Evolutionary conservation across 2,329 filamentous ascomycete genomes (phyloP), one percentile per base, ranked within the genome.

Genomic region (Aspergillus fischeri): DNA sequence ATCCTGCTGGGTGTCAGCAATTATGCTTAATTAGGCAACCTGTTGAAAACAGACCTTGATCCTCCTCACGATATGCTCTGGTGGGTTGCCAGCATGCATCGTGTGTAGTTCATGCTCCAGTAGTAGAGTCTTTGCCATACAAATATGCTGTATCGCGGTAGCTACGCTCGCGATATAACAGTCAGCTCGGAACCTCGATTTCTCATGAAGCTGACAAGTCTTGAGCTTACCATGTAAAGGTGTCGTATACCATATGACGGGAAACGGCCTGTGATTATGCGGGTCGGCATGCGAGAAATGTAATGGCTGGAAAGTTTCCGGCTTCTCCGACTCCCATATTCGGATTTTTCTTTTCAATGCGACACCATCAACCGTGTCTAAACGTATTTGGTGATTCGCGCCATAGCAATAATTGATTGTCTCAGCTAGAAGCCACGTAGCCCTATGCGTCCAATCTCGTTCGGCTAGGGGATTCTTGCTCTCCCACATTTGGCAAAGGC

Each of bases 401-500:
- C 63, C 66, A 53, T 70, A 73, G 32, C 70, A 73, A 49, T 69
- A 66, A 20, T 72, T 70, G 32, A 73, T 66, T 0, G 69, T 69
- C 49, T 71, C 69, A 3, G 70, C 70, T 4, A 73, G 56, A 14
- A 73, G 53, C 70, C 70, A 73, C 21, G 72, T 66, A 3, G 70
- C 70, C 10, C 60, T 61, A 51, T 71, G 70, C 0, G 70, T 66
- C 70, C 70, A 72, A 57, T 71, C 69, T 6, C 69, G 68, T 45
- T 72, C 70, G 21, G 54, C 67, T 11, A 68, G 65, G 17, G 60
- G 42, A 4, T 60, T 54, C 50, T 60, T 65, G 8, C 65, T 52
- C 47, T 59, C 56, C 70, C 70, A 73, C 60, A 63, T 65, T 1
- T 54, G 63, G 11, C 63, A 67, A 1, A 73, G 63, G 10, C 61